phyloP scores from a whole-genome alignment of 352 stramenopile species.

The Aphanomyces astaci region DNA sequence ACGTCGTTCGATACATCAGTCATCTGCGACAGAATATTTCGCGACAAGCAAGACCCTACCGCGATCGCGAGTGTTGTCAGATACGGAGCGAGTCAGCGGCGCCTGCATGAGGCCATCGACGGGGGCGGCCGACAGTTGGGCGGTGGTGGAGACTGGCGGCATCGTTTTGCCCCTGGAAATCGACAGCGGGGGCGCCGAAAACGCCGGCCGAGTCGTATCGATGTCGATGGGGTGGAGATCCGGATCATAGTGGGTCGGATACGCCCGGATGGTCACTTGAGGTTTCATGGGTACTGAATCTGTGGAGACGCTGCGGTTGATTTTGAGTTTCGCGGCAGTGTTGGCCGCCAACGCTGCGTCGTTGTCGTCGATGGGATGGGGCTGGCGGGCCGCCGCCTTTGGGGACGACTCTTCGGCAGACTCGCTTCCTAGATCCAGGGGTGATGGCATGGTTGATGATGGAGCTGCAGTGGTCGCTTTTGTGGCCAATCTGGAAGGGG shows the following conservation, averaged over 20 bases:
- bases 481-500: not conserved
- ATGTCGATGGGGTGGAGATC: not conserved
- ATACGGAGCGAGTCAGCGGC: constrained; percentile 49
- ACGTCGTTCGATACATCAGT: not conserved
- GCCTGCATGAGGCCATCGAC: constrained; percentile 62
- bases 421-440: constrained; percentile 18
- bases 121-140: not conserved
- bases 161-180: constrained; percentile 1
- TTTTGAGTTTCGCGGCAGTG: constrained; percentile 44
- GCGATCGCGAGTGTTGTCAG: constrained; percentile 30
- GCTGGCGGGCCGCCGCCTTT: not conserved
- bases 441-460: constrained; percentile 5
- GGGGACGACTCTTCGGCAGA: not conserved
- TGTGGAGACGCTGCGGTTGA: constrained; percentile 58
- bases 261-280: constrained; percentile 1
- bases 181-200: not conserved
- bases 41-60: not conserved
- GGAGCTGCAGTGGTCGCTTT: too few species aligned
- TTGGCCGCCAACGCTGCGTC: constrained; percentile 26
- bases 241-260: not conserved
- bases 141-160: not conserved
- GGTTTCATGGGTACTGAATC: not conserved
- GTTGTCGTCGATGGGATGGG: constrained; percentile 23
- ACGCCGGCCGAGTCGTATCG: not conserved
- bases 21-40: not conserved